These are phyloP conservation scores for Eucalyptus tenuipes DNA, from an alignment of 345 rosid species.

Conservation along the genomic window DNA sequence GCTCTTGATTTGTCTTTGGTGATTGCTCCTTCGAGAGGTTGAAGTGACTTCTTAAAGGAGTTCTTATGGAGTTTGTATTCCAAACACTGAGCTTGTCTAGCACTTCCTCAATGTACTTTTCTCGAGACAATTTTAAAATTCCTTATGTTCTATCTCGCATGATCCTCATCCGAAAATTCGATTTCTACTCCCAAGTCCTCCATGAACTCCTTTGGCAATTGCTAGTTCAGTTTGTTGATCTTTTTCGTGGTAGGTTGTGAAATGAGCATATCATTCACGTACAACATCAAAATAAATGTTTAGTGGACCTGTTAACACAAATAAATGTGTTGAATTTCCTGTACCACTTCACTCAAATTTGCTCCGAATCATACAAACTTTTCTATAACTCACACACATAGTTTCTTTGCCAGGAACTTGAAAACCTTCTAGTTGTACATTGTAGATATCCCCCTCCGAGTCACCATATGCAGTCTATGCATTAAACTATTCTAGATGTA, in stretches of 20 bases:
- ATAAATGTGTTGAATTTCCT: not conserved
- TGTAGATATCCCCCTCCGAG: not conserved
- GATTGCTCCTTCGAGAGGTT: not conserved
- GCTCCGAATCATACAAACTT: not conserved
- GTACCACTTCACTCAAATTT: not conserved
- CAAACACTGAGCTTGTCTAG: not conserved
- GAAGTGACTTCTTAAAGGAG: not conserved
- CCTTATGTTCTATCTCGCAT: not conserved
- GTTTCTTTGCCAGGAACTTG: not conserved
- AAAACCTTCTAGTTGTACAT: not conserved
- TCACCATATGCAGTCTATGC: not conserved
- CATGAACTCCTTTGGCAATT: not conserved
- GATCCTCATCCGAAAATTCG: not conserved
- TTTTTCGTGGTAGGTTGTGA: not conserved
- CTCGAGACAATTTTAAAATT: not conserved
- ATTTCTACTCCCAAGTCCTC: not conserved
- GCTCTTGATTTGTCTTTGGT: not conserved
- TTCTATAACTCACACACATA: not conserved
- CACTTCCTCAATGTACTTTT: not conserved
- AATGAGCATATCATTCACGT: not conserved
- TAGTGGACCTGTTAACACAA: not conserved
- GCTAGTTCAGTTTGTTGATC: not conserved
- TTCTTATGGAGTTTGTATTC: not conserved
- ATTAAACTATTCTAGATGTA: not conserved
- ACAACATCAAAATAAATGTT: not conserved